Evolutionary conservation across 1,284 basidiomycete species (phyloP).

Genomic region (Tylopilus sp.): DNA sequence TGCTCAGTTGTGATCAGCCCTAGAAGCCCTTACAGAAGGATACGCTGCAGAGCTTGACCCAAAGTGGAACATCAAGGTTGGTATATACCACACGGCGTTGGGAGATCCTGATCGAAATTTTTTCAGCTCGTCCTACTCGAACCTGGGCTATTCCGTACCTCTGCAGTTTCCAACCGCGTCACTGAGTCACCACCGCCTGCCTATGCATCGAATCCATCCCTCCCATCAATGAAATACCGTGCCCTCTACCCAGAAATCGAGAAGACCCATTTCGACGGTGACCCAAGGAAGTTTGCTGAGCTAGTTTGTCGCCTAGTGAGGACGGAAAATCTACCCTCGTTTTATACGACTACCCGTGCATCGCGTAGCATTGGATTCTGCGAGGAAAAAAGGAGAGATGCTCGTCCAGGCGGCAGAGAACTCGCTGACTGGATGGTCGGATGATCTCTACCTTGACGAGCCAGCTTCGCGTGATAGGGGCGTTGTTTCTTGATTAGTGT

Average conservation of each 20-base stretch:
- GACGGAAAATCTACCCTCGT: constrained; percentile 19
- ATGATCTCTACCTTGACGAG: constrained; percentile 21
- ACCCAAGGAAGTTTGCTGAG: constrained; percentile 27
- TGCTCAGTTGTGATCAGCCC: constrained; percentile 12
- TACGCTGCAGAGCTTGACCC: constrained; percentile 30
- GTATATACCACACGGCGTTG: no score
- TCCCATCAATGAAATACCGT: constrained; percentile 28
- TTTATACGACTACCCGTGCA: constrained; percentile 29
- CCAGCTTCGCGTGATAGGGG: background rate
- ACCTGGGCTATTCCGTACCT: constrained; percentile 29
- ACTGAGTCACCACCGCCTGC: constrained; percentile 15
- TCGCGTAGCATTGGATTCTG: constrained; percentile 22
- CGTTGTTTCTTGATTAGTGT: constrained; percentile 17
- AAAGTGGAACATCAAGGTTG: constrained; percentile 29
- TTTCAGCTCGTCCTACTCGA: constrained; percentile 27
- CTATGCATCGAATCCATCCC: constrained; percentile 28
- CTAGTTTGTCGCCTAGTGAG: constrained; percentile 18
- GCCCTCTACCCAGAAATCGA: constrained; percentile 19
- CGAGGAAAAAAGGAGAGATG: constrained; percentile 22
- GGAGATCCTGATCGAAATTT: constrained; percentile 6
- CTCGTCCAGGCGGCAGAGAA: constrained; percentile 25
- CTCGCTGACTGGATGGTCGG: constrained; percentile 20
- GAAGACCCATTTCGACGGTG: constrained; percentile 22
- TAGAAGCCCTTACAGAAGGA: constrained; percentile 30
- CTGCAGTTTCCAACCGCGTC: constrained; percentile 7